A percentile compares a stretch with the other conserved stretches of the same genome.
Conservation (phyloP, 164 flowering plant genomes). For the Houttuynia cordata region DNA sequence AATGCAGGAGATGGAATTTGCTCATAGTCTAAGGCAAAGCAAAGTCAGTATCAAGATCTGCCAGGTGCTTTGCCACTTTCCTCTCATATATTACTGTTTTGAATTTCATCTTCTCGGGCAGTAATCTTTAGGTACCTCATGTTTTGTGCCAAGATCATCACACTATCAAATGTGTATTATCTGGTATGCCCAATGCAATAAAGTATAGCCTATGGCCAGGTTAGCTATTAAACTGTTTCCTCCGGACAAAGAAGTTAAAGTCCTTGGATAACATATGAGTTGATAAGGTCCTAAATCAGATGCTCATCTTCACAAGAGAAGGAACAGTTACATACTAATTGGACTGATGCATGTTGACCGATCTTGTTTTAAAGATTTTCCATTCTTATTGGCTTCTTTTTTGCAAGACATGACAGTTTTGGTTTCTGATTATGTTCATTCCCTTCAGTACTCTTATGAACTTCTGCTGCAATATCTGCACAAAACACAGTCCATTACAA, state of each 20-base stretch:
- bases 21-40: constrained; percentile 72
- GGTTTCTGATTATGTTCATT: constrained; percentile 5
- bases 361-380: no score
- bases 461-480: constrained; percentile 85
- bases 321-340: no score
- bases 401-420: no score
- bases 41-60: constrained; percentile 87
- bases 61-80: constrained; percentile 36
- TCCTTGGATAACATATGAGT: no score
- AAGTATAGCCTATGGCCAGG: no score
- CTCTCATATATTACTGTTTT: not conserved
- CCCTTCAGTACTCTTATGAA: constrained; percentile 70
- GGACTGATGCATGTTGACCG: no score
- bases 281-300: no score
- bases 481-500: constrained; percentile 59
- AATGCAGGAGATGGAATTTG: constrained; percentile 92
- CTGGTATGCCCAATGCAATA: no score
- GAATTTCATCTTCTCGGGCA: not conserved
- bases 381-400: no score
- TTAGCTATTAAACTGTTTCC: no score
- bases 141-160: not conserved
- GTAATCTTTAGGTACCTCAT: not conserved
- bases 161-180: not conserved
- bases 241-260: no score
- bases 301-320: no score